Percentiles rank a stretch among this genome's conserved stretches.
phyloP scores from a whole-genome alignment of 176 grass and related monocot genomes.

The Rhynchospora tenuis region DNA sequence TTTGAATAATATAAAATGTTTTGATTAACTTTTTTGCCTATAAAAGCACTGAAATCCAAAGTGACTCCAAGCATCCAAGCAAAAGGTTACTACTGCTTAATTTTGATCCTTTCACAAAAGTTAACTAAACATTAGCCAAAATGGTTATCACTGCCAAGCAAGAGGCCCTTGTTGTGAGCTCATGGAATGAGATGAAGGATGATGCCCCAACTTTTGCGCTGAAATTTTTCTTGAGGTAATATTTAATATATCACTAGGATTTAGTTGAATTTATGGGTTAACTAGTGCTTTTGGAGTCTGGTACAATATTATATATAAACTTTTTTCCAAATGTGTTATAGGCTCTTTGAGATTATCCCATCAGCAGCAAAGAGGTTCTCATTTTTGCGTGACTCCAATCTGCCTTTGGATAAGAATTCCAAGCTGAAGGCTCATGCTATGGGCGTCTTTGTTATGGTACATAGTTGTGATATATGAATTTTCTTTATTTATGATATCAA shows the following conservation, averaged over 20 bases:
- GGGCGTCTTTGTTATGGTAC: constrained; percentile 87
- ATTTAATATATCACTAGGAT: neutral
- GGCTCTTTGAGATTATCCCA: constrained; percentile 80
- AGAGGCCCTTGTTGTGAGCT: constrained; percentile 8
- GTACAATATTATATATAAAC: neutral
- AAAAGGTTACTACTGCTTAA: neutral
- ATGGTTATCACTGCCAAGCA: constrained; percentile 14
- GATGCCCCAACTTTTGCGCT: neutral
- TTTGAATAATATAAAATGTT: neutral
- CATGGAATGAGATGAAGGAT: constrained; percentile 10
- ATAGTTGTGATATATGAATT: neutral
- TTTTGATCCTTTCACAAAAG: neutral
- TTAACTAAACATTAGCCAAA: neutral
- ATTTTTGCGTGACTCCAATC: constrained; percentile 63
- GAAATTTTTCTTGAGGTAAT: constrained; percentile 17
- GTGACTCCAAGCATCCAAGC: neutral
- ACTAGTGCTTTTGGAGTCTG: neutral
- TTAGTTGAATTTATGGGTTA: neutral
- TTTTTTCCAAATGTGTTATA: neutral
- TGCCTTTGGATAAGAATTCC: constrained; percentile 44
- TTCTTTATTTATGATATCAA: neutral
- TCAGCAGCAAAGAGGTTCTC: constrained; percentile 67
- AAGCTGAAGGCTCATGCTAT: constrained; percentile 91
- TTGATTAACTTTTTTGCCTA: neutral
- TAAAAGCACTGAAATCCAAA: neutral